Percentiles rank a stretch among this genome's conserved stretches.
These are phyloP conservation scores for Lobosporangium transversale DNA, from an alignment of 192 early-diverging fungal genomes.

Conservation along the genomic window DNA sequence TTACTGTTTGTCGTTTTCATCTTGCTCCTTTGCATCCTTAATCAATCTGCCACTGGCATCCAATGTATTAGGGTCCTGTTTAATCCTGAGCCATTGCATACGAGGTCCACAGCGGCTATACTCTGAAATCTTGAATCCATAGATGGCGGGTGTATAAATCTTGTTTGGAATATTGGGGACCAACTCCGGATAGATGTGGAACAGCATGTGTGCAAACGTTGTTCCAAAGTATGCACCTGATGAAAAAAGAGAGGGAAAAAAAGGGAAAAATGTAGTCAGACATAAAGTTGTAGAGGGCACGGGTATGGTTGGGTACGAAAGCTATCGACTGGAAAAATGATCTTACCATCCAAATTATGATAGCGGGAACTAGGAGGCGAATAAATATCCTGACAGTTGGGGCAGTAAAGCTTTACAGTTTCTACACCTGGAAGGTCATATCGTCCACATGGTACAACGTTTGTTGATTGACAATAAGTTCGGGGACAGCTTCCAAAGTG, in stretches of 20 bases:
- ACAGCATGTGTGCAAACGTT: conserved; percentile 93
- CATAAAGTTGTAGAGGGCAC: neutral
- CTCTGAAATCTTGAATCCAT: conserved; percentile 91
- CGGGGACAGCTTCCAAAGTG: conserved; percentile 84
- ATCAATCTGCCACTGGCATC: conserved; percentile 35
- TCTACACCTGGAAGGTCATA: conserved; percentile 74
- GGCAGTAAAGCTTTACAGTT: conserved; percentile 81
- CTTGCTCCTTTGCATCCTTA: conserved; percentile 30
- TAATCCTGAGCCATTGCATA: conserved; percentile 90
- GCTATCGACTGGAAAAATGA: neutral
- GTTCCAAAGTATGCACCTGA: conserved; percentile 94
- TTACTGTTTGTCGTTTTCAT: conserved; percentile 21
- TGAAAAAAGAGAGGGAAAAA: conserved; percentile 12
- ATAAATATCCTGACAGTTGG: conserved; percentile 84
- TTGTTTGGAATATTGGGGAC: conserved; percentile 64
- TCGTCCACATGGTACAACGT: conserved; percentile 76
- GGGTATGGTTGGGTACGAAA: neutral
- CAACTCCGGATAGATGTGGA: conserved; percentile 85
- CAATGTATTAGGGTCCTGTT: conserved; percentile 29
- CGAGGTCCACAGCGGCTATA: conserved; percentile 78
- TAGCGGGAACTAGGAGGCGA: conserved; percentile 75
- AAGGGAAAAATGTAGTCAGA: conserved; percentile 18
- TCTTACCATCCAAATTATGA: conserved; percentile 72
- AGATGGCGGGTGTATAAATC: conserved; percentile 87
- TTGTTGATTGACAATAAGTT: conserved; percentile 69